Evolutionary conservation across 768 basidiomycete genomes (phyloP), one percentile per base, ranked within the genome.

Genomic region (Gautieria morchelliformis): DNA sequence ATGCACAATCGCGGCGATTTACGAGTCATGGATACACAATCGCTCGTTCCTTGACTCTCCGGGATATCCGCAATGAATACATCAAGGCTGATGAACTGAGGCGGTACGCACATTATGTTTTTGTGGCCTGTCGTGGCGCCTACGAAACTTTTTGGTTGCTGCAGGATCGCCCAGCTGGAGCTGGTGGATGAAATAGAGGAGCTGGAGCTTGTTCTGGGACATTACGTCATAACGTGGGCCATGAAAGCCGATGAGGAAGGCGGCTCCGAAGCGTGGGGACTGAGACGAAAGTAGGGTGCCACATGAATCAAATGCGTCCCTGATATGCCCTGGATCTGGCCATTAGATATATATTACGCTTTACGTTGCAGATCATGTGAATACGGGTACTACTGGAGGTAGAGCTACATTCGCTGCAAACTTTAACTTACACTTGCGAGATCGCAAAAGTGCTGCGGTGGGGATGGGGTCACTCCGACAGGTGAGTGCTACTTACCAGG

Each of bases 171-270:
- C 0, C 74, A 71, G 56, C 75, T 96, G 15, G 95, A 98, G 67
- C 77, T 89, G 69, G 77, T 99, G 5, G 95, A 98, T 66, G 94
- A 99, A 69, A 75, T 93, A 9, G 95, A 99, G 69, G 95, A 98
- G 70, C 77, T 99, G 19, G 87, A 93, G 58, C 78, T 99, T 5
- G 88, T 98, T 1, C 72, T 96, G 32, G 77, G 77, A 2, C 94
- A 98, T 66, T 98, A 98, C 68, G 90, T 86, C 14, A 80, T 97
- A 54, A 83, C 86, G 0, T 97, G 93, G 93, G 81, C 77, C 0
- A 58, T 62, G 17, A 66, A 68, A 45, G 65, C 9, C 8, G 44
- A 8, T 27, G 22, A 22, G 17, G 55, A 56, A 56, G 27, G 3
- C 5, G n/a, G 45, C 5, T 19, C 47, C 27, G 19, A 24, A 41